Evolutionary conservation across 257 asterid genomes (phyloP).

Genomic region (Fraxinus excelsior): DNA sequence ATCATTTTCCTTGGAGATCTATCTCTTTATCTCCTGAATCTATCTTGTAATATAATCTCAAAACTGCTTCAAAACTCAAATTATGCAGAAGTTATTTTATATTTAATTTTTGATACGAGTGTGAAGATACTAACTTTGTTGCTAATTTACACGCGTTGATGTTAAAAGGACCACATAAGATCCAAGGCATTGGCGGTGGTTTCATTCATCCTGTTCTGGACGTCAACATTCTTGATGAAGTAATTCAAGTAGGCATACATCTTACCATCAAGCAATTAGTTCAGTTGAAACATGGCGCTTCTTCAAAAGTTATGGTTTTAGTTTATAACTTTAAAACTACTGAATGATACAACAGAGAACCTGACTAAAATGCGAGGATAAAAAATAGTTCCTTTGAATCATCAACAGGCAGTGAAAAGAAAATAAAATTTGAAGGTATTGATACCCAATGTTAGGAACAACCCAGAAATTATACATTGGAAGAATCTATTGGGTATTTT

Average conservation of each 20-base stretch:
- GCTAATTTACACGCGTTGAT: not conserved
- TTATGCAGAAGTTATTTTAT: not conserved
- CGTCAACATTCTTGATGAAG: conserved; percentile 40
- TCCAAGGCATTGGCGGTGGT: conserved; percentile 57
- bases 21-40: not conserved
- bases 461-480: not conserved
- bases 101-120: not conserved
- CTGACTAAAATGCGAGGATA: not conserved
- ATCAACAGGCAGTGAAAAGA: not conserved
- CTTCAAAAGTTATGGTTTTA: not conserved
- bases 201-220: conserved; percentile 44
- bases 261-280: not conserved
- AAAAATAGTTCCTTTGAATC: not conserved
- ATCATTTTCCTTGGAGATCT: not conserved
- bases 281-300: not conserved
- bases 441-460: not conserved
- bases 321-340: not conserved
- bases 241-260: conserved; percentile 36
- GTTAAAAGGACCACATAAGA: conserved; percentile 41
- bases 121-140: not conserved
- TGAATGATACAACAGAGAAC: not conserved
- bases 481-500: not conserved
- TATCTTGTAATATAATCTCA: not conserved
- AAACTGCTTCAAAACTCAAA: not conserved
- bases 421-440: not conserved